phyloP scores from a whole-genome alignment of 768 basidiomycete species.

The Mycena galopus region DNA sequence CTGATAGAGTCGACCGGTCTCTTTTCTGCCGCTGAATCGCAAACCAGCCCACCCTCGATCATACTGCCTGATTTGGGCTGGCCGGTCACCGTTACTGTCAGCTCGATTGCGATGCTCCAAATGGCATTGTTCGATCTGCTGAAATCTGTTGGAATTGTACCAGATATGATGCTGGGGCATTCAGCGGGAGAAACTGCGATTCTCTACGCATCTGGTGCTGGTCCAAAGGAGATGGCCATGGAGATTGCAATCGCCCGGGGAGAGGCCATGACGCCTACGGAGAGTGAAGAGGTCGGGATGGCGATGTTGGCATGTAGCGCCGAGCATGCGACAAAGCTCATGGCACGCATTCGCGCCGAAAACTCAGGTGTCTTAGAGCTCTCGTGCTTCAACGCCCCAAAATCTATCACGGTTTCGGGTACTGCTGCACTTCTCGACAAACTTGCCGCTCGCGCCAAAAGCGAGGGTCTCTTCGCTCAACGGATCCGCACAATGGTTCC shows the following conservation, averaged over 20 bases:
- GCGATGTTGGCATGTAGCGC: neutral
- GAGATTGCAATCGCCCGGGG: slow-evolving; percentile 50
- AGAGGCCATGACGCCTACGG: slow-evolving; percentile 40
- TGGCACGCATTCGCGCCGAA: neutral
- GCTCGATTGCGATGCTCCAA: slow-evolving; percentile 48
- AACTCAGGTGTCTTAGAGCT: neutral
- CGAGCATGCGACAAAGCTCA: neutral
- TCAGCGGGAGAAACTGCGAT: slow-evolving; percentile 52
- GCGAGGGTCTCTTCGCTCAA: too few species aligned
- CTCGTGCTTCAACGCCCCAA: neutral
- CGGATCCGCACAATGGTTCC: too few species aligned
- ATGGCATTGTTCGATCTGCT: slow-evolving; percentile 49
- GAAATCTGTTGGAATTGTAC: slow-evolving; percentile 38
- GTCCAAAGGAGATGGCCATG: slow-evolving; percentile 43
- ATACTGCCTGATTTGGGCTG: neutral
- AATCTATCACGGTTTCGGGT: neutral
- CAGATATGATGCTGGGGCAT: slow-evolving; percentile 47
- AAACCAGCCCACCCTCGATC: neutral
- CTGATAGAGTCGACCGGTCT: slow-evolving; percentile 46
- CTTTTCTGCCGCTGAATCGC: too few species aligned
- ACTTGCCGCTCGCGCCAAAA: slow-evolving; percentile 37
- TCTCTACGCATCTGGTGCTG: slow-evolving; percentile 50
- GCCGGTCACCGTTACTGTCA: slow-evolving; percentile 42
- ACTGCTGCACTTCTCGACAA: neutral
- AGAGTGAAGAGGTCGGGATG: slow-evolving; percentile 28